Percentiles rank a stretch among this genome's conserved stretches.
These are phyloP conservation scores for Nemania abortiva DNA, from an alignment of 2,329 filamentous ascomycete genomes.

Conservation along the genomic window DNA sequence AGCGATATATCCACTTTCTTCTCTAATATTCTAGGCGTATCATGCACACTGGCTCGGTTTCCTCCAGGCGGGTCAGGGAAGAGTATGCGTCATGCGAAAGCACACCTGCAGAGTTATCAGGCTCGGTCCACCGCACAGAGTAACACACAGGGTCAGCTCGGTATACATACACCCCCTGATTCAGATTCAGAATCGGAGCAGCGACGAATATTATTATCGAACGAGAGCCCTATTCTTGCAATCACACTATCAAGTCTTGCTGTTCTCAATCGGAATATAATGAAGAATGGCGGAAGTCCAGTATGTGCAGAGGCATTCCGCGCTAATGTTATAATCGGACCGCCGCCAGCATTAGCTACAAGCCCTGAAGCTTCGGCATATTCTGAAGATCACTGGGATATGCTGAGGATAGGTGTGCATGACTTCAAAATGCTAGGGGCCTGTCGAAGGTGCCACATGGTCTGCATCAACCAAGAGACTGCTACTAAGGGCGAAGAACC, in stretches of 20 bases:
- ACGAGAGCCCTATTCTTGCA: conserved; percentile 92
- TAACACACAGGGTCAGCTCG: conserved; percentile 65
- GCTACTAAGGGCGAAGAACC: conserved; percentile 84
- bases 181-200: conserved; percentile 65
- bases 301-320: conserved; percentile 83
- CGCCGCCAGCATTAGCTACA: conserved; percentile 27
- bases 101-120: conserved; percentile 73
- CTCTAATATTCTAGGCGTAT: conserved; percentile 77
- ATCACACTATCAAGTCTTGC: conserved; percentile 85
- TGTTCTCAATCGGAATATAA: conserved; percentile 79
- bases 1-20: conserved; percentile 80
- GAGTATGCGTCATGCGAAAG: conserved; percentile 77
- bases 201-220: conserved; percentile 80
- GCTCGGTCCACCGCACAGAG: conserved; percentile 40
- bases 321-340: conserved; percentile 84
- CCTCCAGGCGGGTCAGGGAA: conserved; percentile 73
- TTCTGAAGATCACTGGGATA: conserved; percentile 82
- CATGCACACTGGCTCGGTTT: conserved; percentile 87
- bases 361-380: conserved; percentile 67
- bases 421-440: conserved; percentile 80
- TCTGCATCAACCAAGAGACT: conserved; percentile 90
- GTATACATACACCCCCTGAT: conserved; percentile 66
- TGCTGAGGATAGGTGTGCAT: conserved; percentile 73
- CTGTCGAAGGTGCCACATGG: conserved; percentile 94
- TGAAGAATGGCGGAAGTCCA: conserved; percentile 68